Conservation (phyloP, 1,284 basidiomycete species). For the Moesziomyces sp. region DNA sequence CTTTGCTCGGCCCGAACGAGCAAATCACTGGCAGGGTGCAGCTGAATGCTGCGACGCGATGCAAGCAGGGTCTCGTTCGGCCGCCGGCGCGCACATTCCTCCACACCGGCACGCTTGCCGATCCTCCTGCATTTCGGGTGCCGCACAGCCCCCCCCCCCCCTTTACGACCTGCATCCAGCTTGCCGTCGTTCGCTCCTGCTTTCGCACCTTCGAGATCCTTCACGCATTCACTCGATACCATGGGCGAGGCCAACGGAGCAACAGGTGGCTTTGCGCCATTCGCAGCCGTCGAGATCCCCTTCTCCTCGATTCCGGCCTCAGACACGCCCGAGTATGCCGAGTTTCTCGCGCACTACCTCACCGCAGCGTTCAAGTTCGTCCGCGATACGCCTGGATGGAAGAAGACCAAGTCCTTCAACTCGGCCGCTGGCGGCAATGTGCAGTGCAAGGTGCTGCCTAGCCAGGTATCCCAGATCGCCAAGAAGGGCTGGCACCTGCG, state of each 20-base stretch:
- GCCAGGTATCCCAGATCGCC: slow-evolving; percentile 19
- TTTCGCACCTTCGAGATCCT: not conserved
- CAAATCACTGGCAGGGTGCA: no score
- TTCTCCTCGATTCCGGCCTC: slow-evolving; percentile 36
- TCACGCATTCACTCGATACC: not conserved
- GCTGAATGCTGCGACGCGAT: no score
- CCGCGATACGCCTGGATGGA: slow-evolving; percentile 28
- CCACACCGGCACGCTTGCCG: no score
- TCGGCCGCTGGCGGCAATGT: slow-evolving; percentile 30
- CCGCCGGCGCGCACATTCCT: no score
- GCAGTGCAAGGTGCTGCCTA: slow-evolving; percentile 33
- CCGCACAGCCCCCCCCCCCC: no score
- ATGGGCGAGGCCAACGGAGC: slow-evolving; percentile 3
- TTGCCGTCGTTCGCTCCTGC: no score
- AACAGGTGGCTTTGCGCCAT: slow-evolving; percentile 9
- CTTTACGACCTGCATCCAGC: no score
- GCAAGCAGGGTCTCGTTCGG: no score
- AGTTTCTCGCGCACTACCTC: slow-evolving; percentile 34
- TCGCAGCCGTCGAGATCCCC: slow-evolving; percentile 29
- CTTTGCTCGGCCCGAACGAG: not conserved
- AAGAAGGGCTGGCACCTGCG: slow-evolving; percentile 59
- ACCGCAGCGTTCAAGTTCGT: slow-evolving; percentile 31
- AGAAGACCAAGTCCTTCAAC: slow-evolving; percentile 36
- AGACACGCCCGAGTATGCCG: slow-evolving; percentile 38
- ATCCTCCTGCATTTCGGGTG: no score